A percentile compares a stretch with the other conserved stretches of the same genome.
Evolutionary conservation across 148 eudicot genomes (phyloP).

Genomic region (Rhododendron griersonianum): DNA sequence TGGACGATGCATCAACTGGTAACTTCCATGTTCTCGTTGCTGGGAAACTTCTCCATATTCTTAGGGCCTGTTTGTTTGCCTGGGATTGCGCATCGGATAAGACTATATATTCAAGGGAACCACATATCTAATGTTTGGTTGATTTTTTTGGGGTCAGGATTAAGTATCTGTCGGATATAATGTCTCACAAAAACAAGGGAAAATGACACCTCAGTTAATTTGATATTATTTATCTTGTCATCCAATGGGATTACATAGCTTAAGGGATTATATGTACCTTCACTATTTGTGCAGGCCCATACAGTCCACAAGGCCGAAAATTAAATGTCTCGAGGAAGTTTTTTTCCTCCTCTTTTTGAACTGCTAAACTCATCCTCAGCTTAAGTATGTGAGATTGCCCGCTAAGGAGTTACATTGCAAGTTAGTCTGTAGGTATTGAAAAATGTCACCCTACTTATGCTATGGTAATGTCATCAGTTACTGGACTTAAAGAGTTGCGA

Average conservation of each 20-base stretch:
- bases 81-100: neutral
- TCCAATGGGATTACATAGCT: neutral
- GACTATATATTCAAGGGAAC: neutral
- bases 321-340: neutral
- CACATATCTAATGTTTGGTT: neutral
- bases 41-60: neutral
- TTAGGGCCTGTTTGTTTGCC: neutral
- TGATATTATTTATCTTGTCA: neutral
- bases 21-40: constrained; percentile 20
- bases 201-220: neutral
- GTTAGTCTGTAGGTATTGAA: neutral
- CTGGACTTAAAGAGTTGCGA: neutral
- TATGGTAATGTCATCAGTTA: neutral
- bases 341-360: neutral
- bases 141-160: neutral
- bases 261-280: neutral
- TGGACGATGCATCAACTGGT: constrained; percentile 99
- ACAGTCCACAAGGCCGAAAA: neutral
- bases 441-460: neutral
- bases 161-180: neutral
- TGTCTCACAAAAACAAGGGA: neutral
- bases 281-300: neutral
- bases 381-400: neutral
- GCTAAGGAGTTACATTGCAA: neutral
- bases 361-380: neutral